phyloP scores from a whole-genome alignment of 129 eudicot species.

The sunflower (Helianthus annuus) region HanXRQr2.0-SUNRISE NC_035443.2:30175885-30176384 shows the following conservation, averaged over 20 bases:
- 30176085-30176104: not conserved
- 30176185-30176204: conserved; percentile 16
- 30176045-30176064: not conserved
- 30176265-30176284: conserved; percentile 11
- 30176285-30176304: not conserved
- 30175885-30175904: not conserved
- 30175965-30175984: conserved; percentile 24
- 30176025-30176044: not conserved
- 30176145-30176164: conserved; percentile 43
- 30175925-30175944: conserved; percentile 2
- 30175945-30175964: conserved; percentile 36
- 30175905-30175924: conserved; percentile 17
- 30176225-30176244: conserved; percentile 27
- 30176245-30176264: conserved; percentile 18
- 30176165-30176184: conserved; percentile 41
- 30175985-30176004: conserved; percentile 7
- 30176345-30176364: conserved; percentile 25
- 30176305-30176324: no score
- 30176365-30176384: conserved; percentile 16
- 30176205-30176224: conserved; percentile 23
- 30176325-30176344: conserved; percentile 5
- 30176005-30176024: not conserved
- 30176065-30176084: not conserved
- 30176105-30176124: conserved; percentile 23
- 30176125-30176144: conserved; percentile 42